These are phyloP conservation scores for Fusarium heterosporum DNA, from an alignment of 2,329 filamentous ascomycete species.

Conservation along the genomic window DNA sequence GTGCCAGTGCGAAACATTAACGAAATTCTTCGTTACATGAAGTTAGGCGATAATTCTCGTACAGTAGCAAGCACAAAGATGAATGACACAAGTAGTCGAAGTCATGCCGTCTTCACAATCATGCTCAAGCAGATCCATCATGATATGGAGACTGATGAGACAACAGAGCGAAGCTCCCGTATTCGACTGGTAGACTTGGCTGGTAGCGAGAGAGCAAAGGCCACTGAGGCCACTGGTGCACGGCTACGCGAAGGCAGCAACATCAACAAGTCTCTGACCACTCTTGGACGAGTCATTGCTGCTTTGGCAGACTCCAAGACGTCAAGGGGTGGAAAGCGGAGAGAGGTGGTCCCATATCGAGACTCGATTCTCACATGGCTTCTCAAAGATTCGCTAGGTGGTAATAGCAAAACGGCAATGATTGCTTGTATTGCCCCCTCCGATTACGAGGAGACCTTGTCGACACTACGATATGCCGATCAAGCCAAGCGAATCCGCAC, in stretches of 20 bases:
- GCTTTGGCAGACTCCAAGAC: conserved; percentile 81
- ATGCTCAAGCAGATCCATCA: conserved; percentile 98
- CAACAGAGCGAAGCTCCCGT: conserved; percentile 91
- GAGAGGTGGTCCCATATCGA: conserved; percentile 85
- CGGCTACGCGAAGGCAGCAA: conserved; percentile 94
- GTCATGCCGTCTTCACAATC: conserved; percentile 97
- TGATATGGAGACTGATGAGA: conserved; percentile 96
- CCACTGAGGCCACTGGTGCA: conserved; percentile 92
- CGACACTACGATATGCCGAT: conserved; percentile 95
- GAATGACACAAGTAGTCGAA: conserved; percentile 98
- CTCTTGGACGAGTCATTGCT: conserved; percentile 93
- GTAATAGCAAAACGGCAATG: conserved; percentile 99
- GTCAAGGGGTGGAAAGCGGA: conserved; percentile 65
- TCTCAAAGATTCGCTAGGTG: conserved; percentile 93
- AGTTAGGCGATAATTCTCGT: conserved; percentile 85
- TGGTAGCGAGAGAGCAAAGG: conserved; percentile 93
- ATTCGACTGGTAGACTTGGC: conserved; percentile 96
- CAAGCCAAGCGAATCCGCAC: conserved; percentile 98
- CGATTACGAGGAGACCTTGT: conserved; percentile 97
- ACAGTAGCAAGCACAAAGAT: conserved; percentile 97
- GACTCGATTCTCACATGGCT: conserved; percentile 89
- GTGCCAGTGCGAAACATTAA: conserved; percentile 87
- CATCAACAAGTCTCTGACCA: conserved; percentile 99
- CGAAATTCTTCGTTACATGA: conserved; percentile 93
- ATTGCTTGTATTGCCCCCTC: conserved; percentile 96